These are phyloP conservation scores for Quillaja saponaria DNA, from an alignment of 306 rosid species.

Conservation along the genomic window DNA sequence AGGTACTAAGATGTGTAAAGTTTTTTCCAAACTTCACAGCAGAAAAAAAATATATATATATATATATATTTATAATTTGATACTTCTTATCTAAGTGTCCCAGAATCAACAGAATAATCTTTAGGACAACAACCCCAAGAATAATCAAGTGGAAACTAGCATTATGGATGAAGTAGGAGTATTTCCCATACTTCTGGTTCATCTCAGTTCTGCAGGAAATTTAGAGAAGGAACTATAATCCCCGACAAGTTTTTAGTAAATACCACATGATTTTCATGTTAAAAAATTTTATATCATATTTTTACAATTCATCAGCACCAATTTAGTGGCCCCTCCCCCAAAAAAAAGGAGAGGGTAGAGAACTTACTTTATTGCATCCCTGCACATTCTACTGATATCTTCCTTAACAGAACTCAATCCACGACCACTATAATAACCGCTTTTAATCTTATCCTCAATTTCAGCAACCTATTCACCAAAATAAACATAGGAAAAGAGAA, in stretches of 20 bases:
- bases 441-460: constrained; percentile 83
- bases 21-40: constrained; percentile 21
- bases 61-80: no score
- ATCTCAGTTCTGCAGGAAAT: background rate
- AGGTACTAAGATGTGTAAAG: constrained; percentile 13
- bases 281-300: constrained; percentile 5
- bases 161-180: no score
- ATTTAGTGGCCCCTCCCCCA: background rate
- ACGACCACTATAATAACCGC: constrained; percentile 78
- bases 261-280: constrained; percentile 10
- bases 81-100: background rate
- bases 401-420: constrained; percentile 89
- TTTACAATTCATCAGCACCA: background rate
- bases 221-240: constrained; percentile 2
- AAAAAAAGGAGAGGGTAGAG: constrained; percentile 14
- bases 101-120: constrained; percentile 19
- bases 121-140: background rate
- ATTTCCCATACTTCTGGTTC: background rate
- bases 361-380: constrained; percentile 92
- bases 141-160: no score
- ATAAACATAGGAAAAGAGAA: constrained; percentile 7
- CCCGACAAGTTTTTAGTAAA: constrained; percentile 15
- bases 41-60: constrained; percentile 15
- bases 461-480: constrained; percentile 75
- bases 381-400: constrained; percentile 93